Evolutionary conservation across 495 filamentous ascomycete species (phyloP), one percentile per base, ranked within the genome.

Genomic region (Penicillium odoratum): DNA sequence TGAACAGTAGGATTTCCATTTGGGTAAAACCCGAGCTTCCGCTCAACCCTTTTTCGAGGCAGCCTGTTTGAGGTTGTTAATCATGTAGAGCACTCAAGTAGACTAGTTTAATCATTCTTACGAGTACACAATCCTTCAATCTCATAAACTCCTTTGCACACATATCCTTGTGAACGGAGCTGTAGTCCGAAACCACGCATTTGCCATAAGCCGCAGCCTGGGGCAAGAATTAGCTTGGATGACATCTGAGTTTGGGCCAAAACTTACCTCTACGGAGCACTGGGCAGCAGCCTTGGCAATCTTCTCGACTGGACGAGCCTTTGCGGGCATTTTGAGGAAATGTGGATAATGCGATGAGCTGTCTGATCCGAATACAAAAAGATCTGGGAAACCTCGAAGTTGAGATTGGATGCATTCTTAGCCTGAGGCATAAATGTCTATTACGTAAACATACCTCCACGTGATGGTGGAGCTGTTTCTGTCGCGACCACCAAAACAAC

Each of bases 131-230:
- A 58, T 97, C 80, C 72, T 96, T 96, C 49, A 98, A 70, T 61
- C 74, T 84, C 71, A 96, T 73, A 58, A 99, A 98, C 67, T 97
- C 91, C 49, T 83, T 85, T 3, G 80, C 78, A 66, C 94, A 99
- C 78, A 93, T 92, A 70, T 97, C 91, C 63, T 96, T 96, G 61
- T 93, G 82, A 5, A 97, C 85, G 25, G 90, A 85, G 66, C 92
- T 93, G 73, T 95, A 98, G 69, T 99, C 93, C 8, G 84, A 84
- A 34, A 94, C 79, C 56, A 99, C 84, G 69, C 94, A 99, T 80
- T 92, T 92, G 51, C 94, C 94, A 65, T 98, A 99, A 15, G 82
- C 81, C 7, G 91, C 80, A 50, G 89, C 86, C 93, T 98, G 63
- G 34, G 8, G n/a, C 55, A n/a, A 48, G 36, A 49, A 53, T 69